Base-by-base conservation (phyloP, 352 stramenopile genomes). In the Pythium aristosporum region DNA sequence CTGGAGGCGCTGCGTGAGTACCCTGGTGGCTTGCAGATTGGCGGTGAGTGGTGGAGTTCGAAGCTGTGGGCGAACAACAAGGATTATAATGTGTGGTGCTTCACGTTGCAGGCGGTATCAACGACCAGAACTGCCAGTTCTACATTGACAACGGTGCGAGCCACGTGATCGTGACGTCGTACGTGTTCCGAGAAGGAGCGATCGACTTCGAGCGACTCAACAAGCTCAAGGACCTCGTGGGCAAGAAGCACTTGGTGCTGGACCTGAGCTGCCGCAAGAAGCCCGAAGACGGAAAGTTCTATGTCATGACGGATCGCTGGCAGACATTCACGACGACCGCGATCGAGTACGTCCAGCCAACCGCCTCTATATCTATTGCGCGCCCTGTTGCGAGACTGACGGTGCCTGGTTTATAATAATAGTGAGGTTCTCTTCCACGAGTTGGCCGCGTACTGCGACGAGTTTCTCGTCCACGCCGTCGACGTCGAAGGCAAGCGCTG, bases 81-180 rank as follows among this genome's bases (percentile, higher is more conserved):
- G 11, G 7, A 21, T 18, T 18, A 2, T n/a, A 32, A 4, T n/a
- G 7, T 32, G 20, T 16, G 9, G 20, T 42, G n/a, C 15, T 46
- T 36, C 6, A 39, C 43, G 13, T 57, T 37, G 20, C 48, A 91
- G 87, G 85, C 13, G 85, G 85, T 3, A 96, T 99, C 52, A 98
- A 89, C 32, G 73, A 89, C n/a, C 79, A 94, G 10, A 99, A 98
- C 67, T 97, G 94, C 37, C 61, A 77, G 28, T 87, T 96, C 68
- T 99, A 97, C 77, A 76, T 99, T 36, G 88, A 98, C 37, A 84
- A 89, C 25, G 96, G 96, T 16, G 97, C 97, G n/a, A 98, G 89
- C 42, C 96, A 99, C 72, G 92, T 99, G 21, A 99, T 99, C 71
- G 94, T 99, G 51, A 99, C 97, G 36, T 98, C 92, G 42, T 98